Percentiles rank a stretch among this genome's conserved stretches.
Evolutionary conservation across 73 alveolate genomes (phyloP).

Genomic region (Tetrahymena thermophila): DNA sequence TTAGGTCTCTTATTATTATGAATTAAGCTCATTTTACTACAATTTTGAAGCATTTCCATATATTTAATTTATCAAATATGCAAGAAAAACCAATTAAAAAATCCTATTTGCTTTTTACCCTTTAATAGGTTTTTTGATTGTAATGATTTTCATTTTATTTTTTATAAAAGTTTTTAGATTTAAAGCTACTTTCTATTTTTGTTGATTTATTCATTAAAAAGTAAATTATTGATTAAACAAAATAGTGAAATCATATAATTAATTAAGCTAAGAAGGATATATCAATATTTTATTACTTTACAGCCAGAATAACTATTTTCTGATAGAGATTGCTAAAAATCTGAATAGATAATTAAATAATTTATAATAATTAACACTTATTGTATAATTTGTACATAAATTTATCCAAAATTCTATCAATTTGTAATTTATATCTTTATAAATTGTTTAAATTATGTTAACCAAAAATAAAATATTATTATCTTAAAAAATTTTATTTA

Average conservation of each 20-base stretch:
- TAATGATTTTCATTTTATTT: neutral
- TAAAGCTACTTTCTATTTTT: neutral
- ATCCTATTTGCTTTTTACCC: neutral
- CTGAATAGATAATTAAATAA: too few relatives aligned
- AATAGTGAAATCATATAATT: neutral
- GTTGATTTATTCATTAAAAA: neutral
- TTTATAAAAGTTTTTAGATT: neutral
- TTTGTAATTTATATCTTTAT: too few relatives aligned
- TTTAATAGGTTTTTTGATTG: neutral
- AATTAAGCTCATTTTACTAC: too few relatives aligned
- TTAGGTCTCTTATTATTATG: neutral
- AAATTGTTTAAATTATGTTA: too few relatives aligned
- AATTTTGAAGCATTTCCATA: neutral
- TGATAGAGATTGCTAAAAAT: neutral
- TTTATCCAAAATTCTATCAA: too few relatives aligned
- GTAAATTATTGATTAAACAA: neutral
- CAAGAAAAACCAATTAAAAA: neutral
- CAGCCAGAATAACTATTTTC: neutral
- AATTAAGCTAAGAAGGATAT: too few relatives aligned
- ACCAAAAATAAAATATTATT: too few relatives aligned
- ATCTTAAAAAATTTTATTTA: too few relatives aligned
- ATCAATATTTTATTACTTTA: neutral
- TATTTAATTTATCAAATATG: too few relatives aligned
- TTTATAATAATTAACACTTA: too few relatives aligned
- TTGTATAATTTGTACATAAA: too few relatives aligned